Base-by-base conservation (phyloP, 2,329 filamentous ascomycete species). In the Delphinella strobiligena region DNA sequence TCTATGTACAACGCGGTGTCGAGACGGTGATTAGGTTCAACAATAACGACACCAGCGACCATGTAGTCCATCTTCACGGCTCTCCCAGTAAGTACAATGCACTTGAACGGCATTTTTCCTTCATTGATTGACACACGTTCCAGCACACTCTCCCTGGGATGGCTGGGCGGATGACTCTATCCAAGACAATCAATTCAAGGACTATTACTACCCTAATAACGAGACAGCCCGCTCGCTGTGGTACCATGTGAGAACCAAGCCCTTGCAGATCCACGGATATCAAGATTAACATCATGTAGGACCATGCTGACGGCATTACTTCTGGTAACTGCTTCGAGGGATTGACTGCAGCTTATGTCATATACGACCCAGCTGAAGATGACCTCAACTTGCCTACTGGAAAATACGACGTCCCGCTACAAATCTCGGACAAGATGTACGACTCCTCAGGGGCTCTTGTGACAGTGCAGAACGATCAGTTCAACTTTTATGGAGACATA, bases 121-220 rank as follows among this genome's bases (percentile, higher is more conserved):
- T 27, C 10, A 15, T 15, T 15, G 5, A 7, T 10, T 9, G 17
- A 7, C 15, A 5, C 3, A 15, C 4, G 5, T n/a, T 19, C 4
- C 5, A 40, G 38, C 52, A 38, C 56, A 63, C 22, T 59, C 65
- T 5, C 63, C 64, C 5, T 69, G 65, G 37, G 69, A 72, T 46
- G 71, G 71, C 0, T 75, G 70, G 69, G 71, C 71, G 2, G 63
- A 65, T 34, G 73, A 76, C 44, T 57, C 62, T n/a, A 68, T 68
- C 1, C 35, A 54, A 1, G 63, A 66, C 0, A 69, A 70, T 1
- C 56, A 76, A 48, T 74, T 68, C 55, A 76, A 78, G 52, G 74
- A 77, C 45, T 76, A 78, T 52, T 78, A 75, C 52, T 78, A 74
- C 47, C 72, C 73, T 8, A 78, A 77, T 50, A 57, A 53, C 11